These are phyloP conservation scores for Lenzites betulinus DNA, from an alignment of 768 basidiomycete species.

Conservation along the genomic window DNA sequence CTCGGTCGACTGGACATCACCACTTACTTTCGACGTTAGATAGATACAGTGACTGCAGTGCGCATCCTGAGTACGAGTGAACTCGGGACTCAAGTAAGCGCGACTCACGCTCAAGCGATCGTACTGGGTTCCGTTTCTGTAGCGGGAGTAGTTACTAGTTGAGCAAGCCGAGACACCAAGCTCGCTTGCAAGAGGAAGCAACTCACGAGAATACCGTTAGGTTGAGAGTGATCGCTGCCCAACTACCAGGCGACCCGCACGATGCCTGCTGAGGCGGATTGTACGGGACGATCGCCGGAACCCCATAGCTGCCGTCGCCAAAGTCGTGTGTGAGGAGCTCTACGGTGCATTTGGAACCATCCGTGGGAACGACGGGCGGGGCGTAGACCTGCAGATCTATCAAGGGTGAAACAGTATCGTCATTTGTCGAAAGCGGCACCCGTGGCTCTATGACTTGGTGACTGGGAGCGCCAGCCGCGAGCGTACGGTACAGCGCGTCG, in stretches of 20 bases:
- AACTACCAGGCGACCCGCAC: constrained; percentile 64
- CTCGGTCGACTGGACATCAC: background rate
- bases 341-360: constrained; percentile 5
- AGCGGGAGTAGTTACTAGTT: background rate
- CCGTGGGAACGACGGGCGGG: constrained; percentile 5
- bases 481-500: background rate
- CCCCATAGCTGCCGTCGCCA: constrained; percentile 17
- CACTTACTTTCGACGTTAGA: constrained; percentile 15
- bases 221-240: constrained; percentile 70
- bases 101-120: constrained; percentile 50
- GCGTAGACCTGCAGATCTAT: constrained; percentile 15
- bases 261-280: background rate
- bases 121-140: constrained; percentile 44
- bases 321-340: constrained; percentile 10
- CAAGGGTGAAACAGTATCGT: constrained; percentile 8
- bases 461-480: background rate
- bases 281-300: constrained; percentile 1
- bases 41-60: constrained; percentile 1
- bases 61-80: background rate
- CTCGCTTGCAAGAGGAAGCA: background rate
- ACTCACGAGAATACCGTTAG: constrained; percentile 56
- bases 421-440: constrained; percentile 8
- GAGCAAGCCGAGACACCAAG: background rate
- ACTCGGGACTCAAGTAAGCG: background rate
- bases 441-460: background rate